Conservation (phyloP, 768 basidiomycete species). For the Rhizopogon rudus region DNA sequence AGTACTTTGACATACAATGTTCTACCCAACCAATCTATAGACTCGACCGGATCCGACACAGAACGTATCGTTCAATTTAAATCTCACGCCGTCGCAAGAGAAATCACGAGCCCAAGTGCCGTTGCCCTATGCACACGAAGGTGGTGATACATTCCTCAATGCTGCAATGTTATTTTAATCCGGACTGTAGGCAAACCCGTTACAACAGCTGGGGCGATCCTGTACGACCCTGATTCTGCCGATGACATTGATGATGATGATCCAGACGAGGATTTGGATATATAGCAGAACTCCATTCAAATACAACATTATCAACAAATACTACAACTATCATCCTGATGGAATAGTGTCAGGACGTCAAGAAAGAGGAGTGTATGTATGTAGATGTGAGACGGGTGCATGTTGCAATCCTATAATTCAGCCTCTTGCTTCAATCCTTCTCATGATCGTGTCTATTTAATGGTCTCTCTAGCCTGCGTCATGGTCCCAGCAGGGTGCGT, state of each 20-base stretch:
- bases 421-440: too few relatives aligned
- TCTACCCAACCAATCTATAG: constrained; percentile 14
- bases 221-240: constrained; percentile 90
- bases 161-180: not conserved
- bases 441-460: too few relatives aligned
- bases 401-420: not conserved
- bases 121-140: constrained; percentile 87
- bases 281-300: constrained; percentile 32
- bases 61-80: constrained; percentile 83
- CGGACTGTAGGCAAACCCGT: constrained; percentile 28
- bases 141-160: constrained; percentile 28
- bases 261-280: constrained; percentile 92
- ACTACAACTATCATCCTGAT: not conserved
- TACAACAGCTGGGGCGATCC: constrained; percentile 44
- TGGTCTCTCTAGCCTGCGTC: too few relatives aligned
- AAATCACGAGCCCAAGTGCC: constrained; percentile 77
- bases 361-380: not conserved
- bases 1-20: not conserved
- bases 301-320: not conserved
- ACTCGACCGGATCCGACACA: constrained; percentile 55
- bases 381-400: not conserved
- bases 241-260: constrained; percentile 96
- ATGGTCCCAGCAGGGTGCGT: too few relatives aligned
- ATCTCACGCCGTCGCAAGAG: constrained; percentile 77
- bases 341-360: not conserved